These are phyloP conservation scores for Geotrichum candidum DNA, from an alignment of 1,139 yeast species.

Conservation along the genomic window DNA sequence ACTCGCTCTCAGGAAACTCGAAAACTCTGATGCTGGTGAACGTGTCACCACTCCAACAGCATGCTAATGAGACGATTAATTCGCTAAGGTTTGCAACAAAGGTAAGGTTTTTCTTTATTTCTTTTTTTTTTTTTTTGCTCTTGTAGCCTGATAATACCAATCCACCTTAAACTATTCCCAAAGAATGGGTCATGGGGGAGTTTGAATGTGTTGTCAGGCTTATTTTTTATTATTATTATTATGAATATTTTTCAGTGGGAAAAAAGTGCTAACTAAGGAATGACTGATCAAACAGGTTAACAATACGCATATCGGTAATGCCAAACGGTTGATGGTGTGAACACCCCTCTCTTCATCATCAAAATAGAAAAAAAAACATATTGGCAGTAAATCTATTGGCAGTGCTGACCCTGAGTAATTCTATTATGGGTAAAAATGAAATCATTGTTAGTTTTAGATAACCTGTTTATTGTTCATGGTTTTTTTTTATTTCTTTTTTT, in stretches of 20 bases:
- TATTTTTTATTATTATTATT: too few relatives aligned
- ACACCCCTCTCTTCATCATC: background rate
- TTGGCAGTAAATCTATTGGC: too few relatives aligned
- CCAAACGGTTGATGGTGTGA: slow-evolving; percentile 15
- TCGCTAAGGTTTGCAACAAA: slow-evolving; percentile 87
- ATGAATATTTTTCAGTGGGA: background rate
- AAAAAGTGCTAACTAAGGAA: background rate
- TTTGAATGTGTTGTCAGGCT: background rate
- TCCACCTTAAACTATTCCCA: too few relatives aligned
- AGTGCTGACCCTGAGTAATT: background rate
- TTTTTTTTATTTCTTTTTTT: too few relatives aligned
- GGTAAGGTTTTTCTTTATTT: slow-evolving; percentile 24
- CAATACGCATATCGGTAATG: slow-evolving; percentile 31
- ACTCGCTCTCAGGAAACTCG: slow-evolving; percentile 78
- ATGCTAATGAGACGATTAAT: slow-evolving; percentile 71
- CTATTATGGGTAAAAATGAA: background rate
- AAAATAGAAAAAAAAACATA: background rate
- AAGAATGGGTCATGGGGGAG: too few relatives aligned
- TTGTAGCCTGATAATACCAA: background rate
- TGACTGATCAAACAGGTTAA: slow-evolving; percentile 20
- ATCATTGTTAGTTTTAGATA: too few relatives aligned
- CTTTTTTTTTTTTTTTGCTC: background rate
- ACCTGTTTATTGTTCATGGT: too few relatives aligned
- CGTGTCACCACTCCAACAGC: slow-evolving; percentile 60
- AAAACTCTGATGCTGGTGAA: slow-evolving; percentile 94